These are phyloP conservation scores for Phlebiopsis gigantea DNA, from an alignment of 768 basidiomycete species.

Conservation along the genomic window DNA sequence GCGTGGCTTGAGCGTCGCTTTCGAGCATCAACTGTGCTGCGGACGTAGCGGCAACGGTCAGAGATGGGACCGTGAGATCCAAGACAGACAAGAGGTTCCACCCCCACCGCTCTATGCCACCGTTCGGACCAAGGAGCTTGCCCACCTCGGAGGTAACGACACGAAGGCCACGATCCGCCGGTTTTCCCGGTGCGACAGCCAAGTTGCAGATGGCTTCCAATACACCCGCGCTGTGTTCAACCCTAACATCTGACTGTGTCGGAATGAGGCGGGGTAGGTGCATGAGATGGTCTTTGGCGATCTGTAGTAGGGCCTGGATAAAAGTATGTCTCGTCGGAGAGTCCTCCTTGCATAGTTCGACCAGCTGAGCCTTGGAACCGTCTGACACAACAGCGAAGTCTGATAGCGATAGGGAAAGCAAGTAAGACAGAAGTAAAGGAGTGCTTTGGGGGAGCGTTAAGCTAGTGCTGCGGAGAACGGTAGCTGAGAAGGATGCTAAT, in stretches of 20 bases:
- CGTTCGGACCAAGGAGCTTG: constrained; percentile 70
- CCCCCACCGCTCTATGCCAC: constrained; percentile 90
- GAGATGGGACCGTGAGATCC: constrained; percentile 57
- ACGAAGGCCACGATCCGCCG: constrained; percentile 21
- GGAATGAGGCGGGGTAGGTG: constrained; percentile 69
- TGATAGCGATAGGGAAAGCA: constrained; percentile 69
- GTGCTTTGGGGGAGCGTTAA: constrained; percentile 65
- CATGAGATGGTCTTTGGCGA: constrained; percentile 58
- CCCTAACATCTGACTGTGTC: constrained; percentile 67
- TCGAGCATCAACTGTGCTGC: constrained; percentile 56
- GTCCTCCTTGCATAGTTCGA: constrained; percentile 36
- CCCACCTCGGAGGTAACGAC: constrained; percentile 50
- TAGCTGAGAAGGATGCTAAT: constrained; percentile 49
- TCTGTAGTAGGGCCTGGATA: constrained; percentile 53
- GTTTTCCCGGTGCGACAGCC: constrained; percentile 27
- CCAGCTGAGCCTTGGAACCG: constrained; percentile 44
- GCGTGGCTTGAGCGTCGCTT: constrained; percentile 30
- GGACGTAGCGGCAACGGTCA: constrained; percentile 42
- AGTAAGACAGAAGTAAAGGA: constrained; percentile 61
- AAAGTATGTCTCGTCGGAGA: constrained; percentile 40
- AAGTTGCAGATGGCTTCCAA: constrained; percentile 63
- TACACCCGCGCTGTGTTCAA: constrained; percentile 61
- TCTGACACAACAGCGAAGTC: constrained; percentile 41
- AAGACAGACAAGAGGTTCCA: constrained; percentile 81
- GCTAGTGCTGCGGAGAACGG: constrained; percentile 48